Evolutionary conservation across 495 filamentous ascomycete species (phyloP), one percentile per base, ranked within the genome.

Genomic region (Podospora fimiseda): DNA sequence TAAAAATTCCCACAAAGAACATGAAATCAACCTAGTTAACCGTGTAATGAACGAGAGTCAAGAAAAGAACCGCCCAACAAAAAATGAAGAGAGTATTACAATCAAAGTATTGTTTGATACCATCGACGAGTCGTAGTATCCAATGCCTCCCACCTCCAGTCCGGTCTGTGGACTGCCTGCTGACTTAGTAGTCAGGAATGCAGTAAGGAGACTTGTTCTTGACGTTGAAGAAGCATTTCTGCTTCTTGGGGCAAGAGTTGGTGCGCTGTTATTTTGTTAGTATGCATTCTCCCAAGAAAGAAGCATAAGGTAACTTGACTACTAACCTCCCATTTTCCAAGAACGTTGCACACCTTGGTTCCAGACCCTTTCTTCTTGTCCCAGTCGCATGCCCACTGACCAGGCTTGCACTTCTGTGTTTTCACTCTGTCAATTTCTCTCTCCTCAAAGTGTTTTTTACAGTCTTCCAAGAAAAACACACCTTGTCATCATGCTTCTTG

Each of bases 201-300:
- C 64, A 67, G 52, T 67, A 67, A 1, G 64, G 64, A 51, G 57
- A 63, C 14, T 50, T 47, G 51, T 61, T 67, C 55, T 44, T 39
- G 9, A 7, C 8, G 48, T 55, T 49, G 58, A 60, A 67, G 38
- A 48, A 9, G 62, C 64, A 67, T 11, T 30, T 9, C 3, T 47
- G 39, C 20, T 55, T 60, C n/a, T 43, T 49, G 1, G 48, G 47
- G 47, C 65, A 68, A 39, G 43, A 48, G 24, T 52, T 57, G 19
- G 36, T 56, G 11, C 46, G 62, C 64, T 67, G 15, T 45, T 2
- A 8, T 16, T n/a, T 0, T 8, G 2, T 23, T 41, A 39, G 14
- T 20, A 19, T n/a, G n/a, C n/a, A n/a, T n/a, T n/a, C n/a, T n/a
- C n/a, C n/a, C 27, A 33, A 33, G 11, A 33, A 33, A 33, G 27